These are phyloP conservation scores for Salix udensis DNA, from an alignment of 345 rosid genomes.

Conservation along the genomic window DNA sequence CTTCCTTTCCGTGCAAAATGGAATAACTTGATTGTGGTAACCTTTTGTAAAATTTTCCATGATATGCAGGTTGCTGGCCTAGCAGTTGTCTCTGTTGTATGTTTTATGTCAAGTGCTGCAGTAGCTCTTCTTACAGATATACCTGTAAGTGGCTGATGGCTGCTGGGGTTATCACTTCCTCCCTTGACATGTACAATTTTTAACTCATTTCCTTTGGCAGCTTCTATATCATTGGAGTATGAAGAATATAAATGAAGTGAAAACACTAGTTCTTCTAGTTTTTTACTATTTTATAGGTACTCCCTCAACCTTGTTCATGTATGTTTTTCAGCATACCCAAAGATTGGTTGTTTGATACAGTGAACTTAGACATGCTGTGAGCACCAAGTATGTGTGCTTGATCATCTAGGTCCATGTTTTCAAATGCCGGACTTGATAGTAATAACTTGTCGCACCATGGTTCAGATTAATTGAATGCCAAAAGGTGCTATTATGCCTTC, in stretches of 20 bases:
- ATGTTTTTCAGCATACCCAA: conserved; percentile 5
- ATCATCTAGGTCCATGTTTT: background rate
- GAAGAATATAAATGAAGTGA: conserved; percentile 26
- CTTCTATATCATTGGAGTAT: conserved; percentile 46
- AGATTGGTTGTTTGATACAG: background rate
- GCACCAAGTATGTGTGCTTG: background rate
- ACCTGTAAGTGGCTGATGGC: conserved; percentile 38
- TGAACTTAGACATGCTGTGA: background rate
- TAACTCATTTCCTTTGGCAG: conserved; percentile 29
- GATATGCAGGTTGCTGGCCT: conserved; percentile 56
- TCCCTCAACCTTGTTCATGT: conserved; percentile 11
- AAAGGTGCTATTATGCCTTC: background rate
- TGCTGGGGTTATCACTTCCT: conserved; percentile 2
- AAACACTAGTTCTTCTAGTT: conserved; percentile 36
- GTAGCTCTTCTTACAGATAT: conserved; percentile 47
- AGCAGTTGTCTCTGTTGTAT: conserved; percentile 49
- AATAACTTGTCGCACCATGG: background rate
- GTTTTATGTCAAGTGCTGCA: conserved; percentile 52
- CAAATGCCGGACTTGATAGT: background rate
- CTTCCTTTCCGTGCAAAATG: background rate
- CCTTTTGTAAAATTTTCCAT: background rate
- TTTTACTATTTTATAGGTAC: conserved; percentile 59
- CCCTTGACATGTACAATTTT: background rate
- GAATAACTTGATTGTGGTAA: background rate
- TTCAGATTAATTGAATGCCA: background rate